phyloP scores from a whole-genome alignment of 495 filamentous ascomycete species.

The Geopyxis carbonaria region DNA sequence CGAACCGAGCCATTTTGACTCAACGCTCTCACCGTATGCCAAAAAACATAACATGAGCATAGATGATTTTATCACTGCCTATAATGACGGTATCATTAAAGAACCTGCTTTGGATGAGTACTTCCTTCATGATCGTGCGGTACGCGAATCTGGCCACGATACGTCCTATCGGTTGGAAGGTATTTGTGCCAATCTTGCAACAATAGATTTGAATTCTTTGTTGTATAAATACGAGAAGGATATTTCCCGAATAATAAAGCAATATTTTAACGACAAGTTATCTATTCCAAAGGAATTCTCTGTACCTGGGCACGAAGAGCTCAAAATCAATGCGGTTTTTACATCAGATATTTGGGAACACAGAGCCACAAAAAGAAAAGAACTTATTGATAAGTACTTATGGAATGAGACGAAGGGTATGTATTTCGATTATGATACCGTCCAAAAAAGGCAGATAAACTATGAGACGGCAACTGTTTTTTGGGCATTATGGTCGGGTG shows the following conservation, averaged over 20 bases:
- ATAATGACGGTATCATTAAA: conserved; percentile 57
- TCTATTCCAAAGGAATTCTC: conserved; percentile 65
- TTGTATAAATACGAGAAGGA: conserved; percentile 94
- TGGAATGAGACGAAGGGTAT: conserved; percentile 85
- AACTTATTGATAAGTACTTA: conserved; percentile 68
- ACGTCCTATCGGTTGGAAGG: conserved; percentile 84
- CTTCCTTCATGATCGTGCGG: conserved; percentile 85
- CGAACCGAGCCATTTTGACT: conserved; percentile 70
- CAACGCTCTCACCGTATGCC: conserved; percentile 72
- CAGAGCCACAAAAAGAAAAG: conserved; percentile 59
- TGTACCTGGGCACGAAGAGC: conserved; percentile 29
- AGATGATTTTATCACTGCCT: conserved; percentile 64
- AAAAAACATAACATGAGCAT: conserved; percentile 69
- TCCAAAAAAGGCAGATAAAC: conserved; percentile 51
- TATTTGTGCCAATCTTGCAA: conserved; percentile 73
- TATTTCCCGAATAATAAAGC: conserved; percentile 67
- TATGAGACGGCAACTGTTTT: conserved; percentile 86
- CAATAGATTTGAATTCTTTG: conserved; percentile 82
- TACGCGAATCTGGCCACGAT: conserved; percentile 94
- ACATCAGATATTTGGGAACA: conserved; percentile 78
- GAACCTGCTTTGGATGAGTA: conserved; percentile 89
- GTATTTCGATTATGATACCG: conserved; percentile 92
- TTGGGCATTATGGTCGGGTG: conserved; percentile 92
- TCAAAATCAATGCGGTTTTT: conserved; percentile 46
- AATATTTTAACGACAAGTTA: conserved; percentile 61